Conservation (phyloP, 2,329 filamentous ascomycete species). For the Penicillium griseofulvum region DNA sequence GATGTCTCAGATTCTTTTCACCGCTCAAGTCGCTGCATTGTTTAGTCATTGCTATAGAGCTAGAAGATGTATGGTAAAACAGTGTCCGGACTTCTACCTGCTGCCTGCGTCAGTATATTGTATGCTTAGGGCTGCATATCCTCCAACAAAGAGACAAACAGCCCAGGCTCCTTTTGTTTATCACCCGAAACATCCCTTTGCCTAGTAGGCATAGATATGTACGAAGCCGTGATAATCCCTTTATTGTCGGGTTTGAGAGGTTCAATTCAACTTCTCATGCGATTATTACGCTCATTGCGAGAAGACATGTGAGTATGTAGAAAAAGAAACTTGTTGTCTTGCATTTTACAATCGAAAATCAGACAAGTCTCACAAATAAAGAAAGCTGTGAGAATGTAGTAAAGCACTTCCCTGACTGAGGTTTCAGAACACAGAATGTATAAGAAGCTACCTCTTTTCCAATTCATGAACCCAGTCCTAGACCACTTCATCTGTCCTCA, state of each 20-base stretch:
- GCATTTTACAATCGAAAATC: neutral
- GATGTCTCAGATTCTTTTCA: neutral
- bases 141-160: no score
- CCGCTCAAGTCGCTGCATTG: no score
- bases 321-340: neutral
- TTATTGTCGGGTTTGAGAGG: neutral
- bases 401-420: neutral
- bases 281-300: neutral
- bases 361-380: neutral
- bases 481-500: neutral
- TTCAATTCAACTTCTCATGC: neutral
- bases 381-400: neutral
- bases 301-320: neutral
- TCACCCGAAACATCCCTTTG: neutral
- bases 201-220: neutral
- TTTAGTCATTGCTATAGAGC: no score
- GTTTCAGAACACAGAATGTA: neutral
- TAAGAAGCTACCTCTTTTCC: neutral
- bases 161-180: neutral
- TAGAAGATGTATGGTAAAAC: neutral
- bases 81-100: neutral
- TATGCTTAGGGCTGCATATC: no score
- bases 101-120: neutral
- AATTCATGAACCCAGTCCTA: neutral
- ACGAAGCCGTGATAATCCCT: neutral